phyloP scores from a whole-genome alignment of 2,329 filamentous ascomycete species.

The Hypoxylon sp. region DNA sequence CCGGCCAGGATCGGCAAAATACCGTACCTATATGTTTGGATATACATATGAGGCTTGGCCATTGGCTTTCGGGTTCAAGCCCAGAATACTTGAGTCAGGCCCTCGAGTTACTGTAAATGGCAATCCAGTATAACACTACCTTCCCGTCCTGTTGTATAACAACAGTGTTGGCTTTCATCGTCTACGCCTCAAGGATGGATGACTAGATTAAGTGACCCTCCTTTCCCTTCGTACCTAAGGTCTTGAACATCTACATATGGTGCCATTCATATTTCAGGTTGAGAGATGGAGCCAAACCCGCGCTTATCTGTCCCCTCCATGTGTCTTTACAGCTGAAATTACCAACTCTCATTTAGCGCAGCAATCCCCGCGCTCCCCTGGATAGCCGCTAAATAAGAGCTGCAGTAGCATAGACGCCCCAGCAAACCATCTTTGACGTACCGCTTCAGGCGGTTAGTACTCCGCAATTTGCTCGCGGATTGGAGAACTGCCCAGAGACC shows the following conservation, averaged over 20 bases:
- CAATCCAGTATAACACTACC: conserved; percentile 9
- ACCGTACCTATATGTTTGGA: conserved; percentile 8
- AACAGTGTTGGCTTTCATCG: conserved; percentile 3
- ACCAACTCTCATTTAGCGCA: conserved; percentile 29
- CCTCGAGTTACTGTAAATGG: conserved; percentile 18
- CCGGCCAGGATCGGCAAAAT: conserved; percentile 38
- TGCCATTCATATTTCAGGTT: not conserved
- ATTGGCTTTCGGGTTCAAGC: conserved; percentile 21
- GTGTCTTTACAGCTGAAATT: conserved; percentile 19
- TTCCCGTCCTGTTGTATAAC: conserved; percentile 5
- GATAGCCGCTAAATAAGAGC: conserved; percentile 38
- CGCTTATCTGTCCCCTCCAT: conserved; percentile 35
- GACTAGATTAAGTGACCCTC: conserved; percentile 27
- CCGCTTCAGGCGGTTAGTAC: conserved; percentile 42
- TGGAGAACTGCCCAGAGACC: conserved; percentile 29
- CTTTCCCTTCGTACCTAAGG: conserved; percentile 18
- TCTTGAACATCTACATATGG: conserved; percentile 8
- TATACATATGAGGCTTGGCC: conserved; percentile 20
- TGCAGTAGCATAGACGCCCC: conserved; percentile 36
- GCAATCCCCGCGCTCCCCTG: conserved; percentile 23
- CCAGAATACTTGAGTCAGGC: not conserved
- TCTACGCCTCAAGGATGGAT: conserved; percentile 6
- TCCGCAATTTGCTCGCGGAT: conserved; percentile 33
- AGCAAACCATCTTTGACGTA: conserved; percentile 35
- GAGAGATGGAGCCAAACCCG: conserved; percentile 23